Conservation (phyloP, 169 alveolate genomes). For the Babesia ovis region DNA sequence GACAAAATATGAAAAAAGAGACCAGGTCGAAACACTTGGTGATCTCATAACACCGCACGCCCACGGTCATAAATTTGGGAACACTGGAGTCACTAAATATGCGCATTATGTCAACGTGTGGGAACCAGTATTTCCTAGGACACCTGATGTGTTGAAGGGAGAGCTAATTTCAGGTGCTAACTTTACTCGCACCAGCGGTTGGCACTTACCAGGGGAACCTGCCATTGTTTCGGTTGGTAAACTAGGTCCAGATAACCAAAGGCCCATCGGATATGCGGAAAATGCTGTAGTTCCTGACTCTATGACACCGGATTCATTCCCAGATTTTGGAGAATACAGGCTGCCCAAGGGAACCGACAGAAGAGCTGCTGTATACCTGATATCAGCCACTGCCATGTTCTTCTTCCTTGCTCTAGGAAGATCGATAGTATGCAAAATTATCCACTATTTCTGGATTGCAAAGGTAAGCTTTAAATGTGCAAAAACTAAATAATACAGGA, state of each 20-base stretch:
- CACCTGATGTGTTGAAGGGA: constrained; percentile 82
- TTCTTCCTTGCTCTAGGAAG: constrained; percentile 77
- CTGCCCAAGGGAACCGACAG: constrained; percentile 82
- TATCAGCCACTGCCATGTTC: constrained; percentile 78
- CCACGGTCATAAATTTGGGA: constrained; percentile 79
- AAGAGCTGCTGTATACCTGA: constrained; percentile 80
- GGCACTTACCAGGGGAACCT: constrained; percentile 86
- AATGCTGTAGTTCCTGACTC: constrained; percentile 84
- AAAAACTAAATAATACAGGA: constrained; percentile 18
- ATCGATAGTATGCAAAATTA: constrained; percentile 77
- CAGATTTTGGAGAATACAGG: constrained; percentile 85
- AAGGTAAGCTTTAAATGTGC: constrained; percentile 32
- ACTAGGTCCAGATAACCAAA: constrained; percentile 83
- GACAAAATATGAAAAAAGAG: constrained; percentile 61
- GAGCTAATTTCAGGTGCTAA: constrained; percentile 87
- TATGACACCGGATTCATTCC: constrained; percentile 78
- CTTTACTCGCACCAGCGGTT: constrained; percentile 84
- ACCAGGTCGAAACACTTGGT: constrained; percentile 66
- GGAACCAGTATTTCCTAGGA: constrained; percentile 85
- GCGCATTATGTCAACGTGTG: constrained; percentile 85
- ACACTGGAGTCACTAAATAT: constrained; percentile 73
- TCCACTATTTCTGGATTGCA: constrained; percentile 83
- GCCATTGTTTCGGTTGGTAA: constrained; percentile 84
- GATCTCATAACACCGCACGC: constrained; percentile 79
- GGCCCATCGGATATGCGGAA: constrained; percentile 85